Base-by-base conservation (phyloP, 495 filamentous ascomycete genomes). In the Penicillium odoratum region DNA sequence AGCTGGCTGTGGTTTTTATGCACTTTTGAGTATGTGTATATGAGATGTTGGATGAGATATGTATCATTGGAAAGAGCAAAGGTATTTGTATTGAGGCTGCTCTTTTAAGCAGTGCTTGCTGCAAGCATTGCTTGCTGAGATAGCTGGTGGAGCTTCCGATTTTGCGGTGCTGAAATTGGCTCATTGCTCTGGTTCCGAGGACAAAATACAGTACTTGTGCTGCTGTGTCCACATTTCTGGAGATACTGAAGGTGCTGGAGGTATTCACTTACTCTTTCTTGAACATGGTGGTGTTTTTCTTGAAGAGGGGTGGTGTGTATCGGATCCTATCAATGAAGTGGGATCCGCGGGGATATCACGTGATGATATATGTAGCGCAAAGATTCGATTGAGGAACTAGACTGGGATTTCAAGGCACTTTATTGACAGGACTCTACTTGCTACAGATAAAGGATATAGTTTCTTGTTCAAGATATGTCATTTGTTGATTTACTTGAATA, bases 221-320 rank as follows among this genome's bases (percentile, higher is more conserved):
- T 10, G 47, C 25, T 33, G 4, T 3, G n/a, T 34, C 18, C n/a
- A 28, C 15, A 30, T n/a, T 25, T 38, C 21, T n/a, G 16, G 15
- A n/a, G 18, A 18, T 16, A 25, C 7, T 48, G n/a, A 40, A 46
- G 8, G 10, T 36, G 30, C n/a, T 11, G 11, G 43, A 16, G 28
- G 38, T 26, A 8, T 51, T 21, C 0, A 76, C 81, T 71, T 72
- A 92, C 91, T 93, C 90, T 82, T 94, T 95, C 68, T 94, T 96
- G 67, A 96, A 96, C 91, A 96, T 96, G 61, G 50, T 75, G 57
- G 50, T 60, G 56, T 13, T 53, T 63, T 67, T 59, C 57, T 62
- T 50, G 51, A 56, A 51, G 44, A 47, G 50, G 29, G 25, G 38
- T 34, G 57, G 36, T 64, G 51, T 42, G 48, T 51, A 51, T 34